phyloP scores from a whole-genome alignment of 176 grass and related monocot genomes.

The Triticum monococcum region DNA sequence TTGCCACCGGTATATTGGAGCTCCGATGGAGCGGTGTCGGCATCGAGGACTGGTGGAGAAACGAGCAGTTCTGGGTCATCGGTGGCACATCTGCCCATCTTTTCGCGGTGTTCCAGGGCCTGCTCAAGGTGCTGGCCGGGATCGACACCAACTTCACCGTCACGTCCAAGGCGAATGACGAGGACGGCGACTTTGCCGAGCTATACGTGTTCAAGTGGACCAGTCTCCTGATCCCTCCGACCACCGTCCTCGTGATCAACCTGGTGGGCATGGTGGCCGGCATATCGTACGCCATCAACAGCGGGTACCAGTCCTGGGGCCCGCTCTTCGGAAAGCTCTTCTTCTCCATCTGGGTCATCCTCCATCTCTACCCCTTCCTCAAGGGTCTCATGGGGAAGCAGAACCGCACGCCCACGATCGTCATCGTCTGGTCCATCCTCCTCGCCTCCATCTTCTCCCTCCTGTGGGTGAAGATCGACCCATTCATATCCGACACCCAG shows the following conservation, averaged over 20 bases:
- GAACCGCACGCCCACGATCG: conserved; percentile 87
- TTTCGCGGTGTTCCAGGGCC: conserved; percentile 85
- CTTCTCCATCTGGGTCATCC: conserved; percentile 96
- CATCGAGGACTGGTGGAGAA: conserved; percentile 94
- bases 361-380: conserved; percentile 96
- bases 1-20: conserved; percentile 82
- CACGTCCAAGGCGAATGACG: conserved; percentile 87
- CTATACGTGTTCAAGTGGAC: conserved; percentile 98
- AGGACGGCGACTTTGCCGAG: conserved; percentile 91
- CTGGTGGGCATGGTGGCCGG: conserved; percentile 90
- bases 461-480: conserved; percentile 93
- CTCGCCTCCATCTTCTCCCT: conserved; percentile 93
- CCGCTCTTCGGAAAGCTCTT: conserved; percentile 89
- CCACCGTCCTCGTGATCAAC: conserved; percentile 89
- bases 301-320: conserved; percentile 93
- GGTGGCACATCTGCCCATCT: conserved; percentile 96
- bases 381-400: conserved; percentile 94
- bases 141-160: conserved; percentile 97
- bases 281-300: conserved; percentile 91
- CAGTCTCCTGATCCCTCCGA: conserved; percentile 78
- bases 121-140: conserved; percentile 78
- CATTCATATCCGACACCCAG: conserved; percentile 78
- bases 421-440: conserved; percentile 94
- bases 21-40: conserved; percentile 93
- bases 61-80: conserved; percentile 95